Evolutionary conservation across 306 rosid genomes (phyloP), one percentile per base, ranked within the genome.

Genomic region (Quercus gilva): DNA sequence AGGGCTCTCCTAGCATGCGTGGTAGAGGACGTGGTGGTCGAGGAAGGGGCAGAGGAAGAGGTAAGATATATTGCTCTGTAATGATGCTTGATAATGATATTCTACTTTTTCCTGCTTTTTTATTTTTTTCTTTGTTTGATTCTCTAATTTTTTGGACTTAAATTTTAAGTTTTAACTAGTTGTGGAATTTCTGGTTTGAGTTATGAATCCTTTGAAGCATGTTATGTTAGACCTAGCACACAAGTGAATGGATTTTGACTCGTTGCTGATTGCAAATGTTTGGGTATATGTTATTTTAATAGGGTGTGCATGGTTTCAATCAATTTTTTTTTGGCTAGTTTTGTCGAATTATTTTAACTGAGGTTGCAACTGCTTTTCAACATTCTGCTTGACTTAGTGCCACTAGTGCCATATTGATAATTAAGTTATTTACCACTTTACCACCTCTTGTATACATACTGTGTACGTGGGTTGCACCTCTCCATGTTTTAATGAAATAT

Each of bases 1-100:
- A 81, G 26, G 80, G 73, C 21, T 52, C 80, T 15, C 64, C 80
- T 52, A 35, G 61, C 4, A 60, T 23, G 33, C 77, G 77, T 49
- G 76, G 84, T 29, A 76, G 84, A 51, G 76, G 80, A 14, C 84
- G 80, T 21, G 80, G 80, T 33, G 76, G 76, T 43, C 71, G 68
- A 23, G 73, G 84, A 81, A 74, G 83, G 79, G 79, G 71, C 23
- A 55, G 84, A 56, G 55, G 65, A 13, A 76, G 80, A 69, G 76
- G 80, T 80, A 68, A 28, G 53, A 18, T 8, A 5, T 56, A 56
- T 14, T 56, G 3, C 25, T n/a, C 21, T 56, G 23, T 10, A n/a
- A 56, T 56, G 19, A 56, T 11, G 5, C 69, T 31, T 65, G 6
- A 33, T 29, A 65, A 18, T 31, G 1, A 33, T 18, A 18, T 18